A percentile compares a stretch with the other conserved stretches of the same genome.
phyloP scores from a whole-genome alignment of 169 alveolate genomes.

The Plasmodium cynomolgi region DNA sequence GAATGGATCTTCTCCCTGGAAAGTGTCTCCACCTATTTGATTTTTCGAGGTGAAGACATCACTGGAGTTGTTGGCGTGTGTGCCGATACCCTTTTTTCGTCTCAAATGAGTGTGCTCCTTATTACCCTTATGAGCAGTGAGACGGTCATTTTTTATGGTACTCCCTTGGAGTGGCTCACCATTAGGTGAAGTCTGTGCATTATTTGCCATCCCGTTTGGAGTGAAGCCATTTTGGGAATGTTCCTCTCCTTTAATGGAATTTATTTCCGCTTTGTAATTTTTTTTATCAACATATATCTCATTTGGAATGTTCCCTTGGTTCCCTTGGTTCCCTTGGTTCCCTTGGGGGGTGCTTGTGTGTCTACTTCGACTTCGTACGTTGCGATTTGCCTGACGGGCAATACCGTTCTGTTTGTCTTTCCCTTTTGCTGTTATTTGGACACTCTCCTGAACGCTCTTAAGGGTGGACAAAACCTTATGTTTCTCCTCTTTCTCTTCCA shows the following conservation, averaged over 20 bases:
- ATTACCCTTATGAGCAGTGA: background rate
- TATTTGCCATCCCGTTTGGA: background rate
- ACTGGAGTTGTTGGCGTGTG: background rate
- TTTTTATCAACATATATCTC: background rate
- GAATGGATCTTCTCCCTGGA: background rate
- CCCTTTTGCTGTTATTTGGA: background rate
- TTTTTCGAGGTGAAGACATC: background rate
- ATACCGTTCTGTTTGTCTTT: background rate
- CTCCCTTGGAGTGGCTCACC: background rate
- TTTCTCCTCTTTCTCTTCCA: background rate
- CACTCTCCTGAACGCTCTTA: background rate
- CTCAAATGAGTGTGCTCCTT: background rate
- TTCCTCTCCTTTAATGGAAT: background rate
- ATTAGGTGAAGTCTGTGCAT: background rate
- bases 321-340: no score
- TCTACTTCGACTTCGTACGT: background rate
- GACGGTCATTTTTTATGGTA: background rate
- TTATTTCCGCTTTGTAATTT: background rate
- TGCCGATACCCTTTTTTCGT: background rate
- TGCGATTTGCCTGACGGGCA: background rate
- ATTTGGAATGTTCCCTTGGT: background rate
- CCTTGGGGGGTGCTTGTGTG: background rate
- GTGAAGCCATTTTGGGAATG: background rate
- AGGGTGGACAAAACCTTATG: background rate
- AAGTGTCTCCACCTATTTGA: background rate